Percentiles rank a stretch among this genome's conserved stretches.
Evolutionary conservation across 2,329 filamentous ascomycete species (phyloP).

Genomic region (Fusarium globosum): DNA sequence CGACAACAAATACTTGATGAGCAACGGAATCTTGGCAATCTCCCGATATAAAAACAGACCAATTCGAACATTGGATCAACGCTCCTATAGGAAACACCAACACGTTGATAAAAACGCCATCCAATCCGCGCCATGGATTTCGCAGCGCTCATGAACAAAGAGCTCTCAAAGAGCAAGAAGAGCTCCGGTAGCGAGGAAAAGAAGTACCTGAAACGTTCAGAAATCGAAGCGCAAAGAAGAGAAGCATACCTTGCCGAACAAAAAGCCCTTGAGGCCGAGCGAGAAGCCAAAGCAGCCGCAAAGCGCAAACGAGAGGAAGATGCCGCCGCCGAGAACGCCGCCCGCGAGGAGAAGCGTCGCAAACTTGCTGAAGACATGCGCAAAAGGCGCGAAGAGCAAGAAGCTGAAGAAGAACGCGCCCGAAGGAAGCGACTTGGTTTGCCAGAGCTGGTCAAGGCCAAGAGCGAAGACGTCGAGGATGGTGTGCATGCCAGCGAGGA

Average conservation of each 20-base stretch:
- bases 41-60: not conserved
- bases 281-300: constrained; percentile 73
- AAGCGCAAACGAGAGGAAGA: constrained; percentile 95
- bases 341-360: constrained; percentile 83
- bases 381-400: constrained; percentile 75
- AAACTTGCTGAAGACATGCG: constrained; percentile 84
- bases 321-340: constrained; percentile 73
- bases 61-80: not conserved
- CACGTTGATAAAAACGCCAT: not conserved
- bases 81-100: not conserved
- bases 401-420: constrained; percentile 76
- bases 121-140: constrained; percentile 80
- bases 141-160: constrained; percentile 89
- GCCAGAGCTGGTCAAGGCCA: constrained; percentile 70
- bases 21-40: not conserved
- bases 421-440: constrained; percentile 82
- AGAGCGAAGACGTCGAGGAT: constrained; percentile 56
- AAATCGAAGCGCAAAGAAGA: constrained; percentile 84
- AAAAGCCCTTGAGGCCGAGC: constrained; percentile 76
- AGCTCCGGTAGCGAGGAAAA: constrained; percentile 59
- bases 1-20: constrained; percentile 11
- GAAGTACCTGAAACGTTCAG: constrained; percentile 87
- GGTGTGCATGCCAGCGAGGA: constrained; percentile 66
- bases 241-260: constrained; percentile 87
- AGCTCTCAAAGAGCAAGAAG: constrained; percentile 85